A percentile compares a stretch with the other conserved stretches of the same genome.
These are phyloP conservation scores for Pseudonitzschia pungens DNA, from an alignment of 108 stramenopile species.

Conservation along the genomic window DNA sequence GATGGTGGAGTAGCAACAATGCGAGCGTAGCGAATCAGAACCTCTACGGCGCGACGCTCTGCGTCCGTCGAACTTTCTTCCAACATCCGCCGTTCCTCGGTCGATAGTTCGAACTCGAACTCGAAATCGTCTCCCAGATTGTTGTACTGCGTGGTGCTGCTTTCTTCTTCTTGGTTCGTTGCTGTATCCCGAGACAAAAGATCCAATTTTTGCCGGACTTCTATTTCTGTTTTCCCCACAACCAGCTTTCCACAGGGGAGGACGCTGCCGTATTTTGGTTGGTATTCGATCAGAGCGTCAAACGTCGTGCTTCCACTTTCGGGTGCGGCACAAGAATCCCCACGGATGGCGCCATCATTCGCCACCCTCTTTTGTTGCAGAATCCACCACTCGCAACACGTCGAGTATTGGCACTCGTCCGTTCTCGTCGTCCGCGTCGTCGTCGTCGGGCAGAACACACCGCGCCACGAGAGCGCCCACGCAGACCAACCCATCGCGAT, in stretches of 20 bases:
- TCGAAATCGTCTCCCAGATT: neutral
- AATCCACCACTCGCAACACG: neutral
- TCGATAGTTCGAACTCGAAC: slow-evolving; percentile 17
- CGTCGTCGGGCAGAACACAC: slow-evolving; percentile 43
- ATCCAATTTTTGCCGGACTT: slow-evolving; percentile 2
- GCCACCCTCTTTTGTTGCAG: too few species aligned
- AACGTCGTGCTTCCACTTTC: neutral
- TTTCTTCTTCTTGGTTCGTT: neutral
- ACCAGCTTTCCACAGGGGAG: slow-evolving; percentile 19
- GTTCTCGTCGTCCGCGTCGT: neutral
- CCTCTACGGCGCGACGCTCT: slow-evolving; percentile 48
- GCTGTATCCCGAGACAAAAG: neutral
- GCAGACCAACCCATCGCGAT: slow-evolving; percentile 62
- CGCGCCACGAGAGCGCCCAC: slow-evolving; percentile 72
- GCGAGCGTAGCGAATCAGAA: slow-evolving; percentile 55
- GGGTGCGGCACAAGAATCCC: neutral
- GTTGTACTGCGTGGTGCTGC: neutral
- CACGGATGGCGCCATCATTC: neutral
- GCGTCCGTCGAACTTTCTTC: slow-evolving; percentile 30
- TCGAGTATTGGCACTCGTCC: neutral
- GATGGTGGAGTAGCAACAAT: slow-evolving; percentile 27
- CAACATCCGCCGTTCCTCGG: slow-evolving; percentile 46
- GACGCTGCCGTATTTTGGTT: slow-evolving; percentile 29
- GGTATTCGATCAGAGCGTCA: slow-evolving; percentile 12
- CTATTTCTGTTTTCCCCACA: neutral